A percentile compares a stretch with the other conserved stretches of the same genome.
These are phyloP conservation scores for Eruca vesicaria DNA, from an alignment of 441 rosid genomes.

Conservation along the genomic window DNA sequence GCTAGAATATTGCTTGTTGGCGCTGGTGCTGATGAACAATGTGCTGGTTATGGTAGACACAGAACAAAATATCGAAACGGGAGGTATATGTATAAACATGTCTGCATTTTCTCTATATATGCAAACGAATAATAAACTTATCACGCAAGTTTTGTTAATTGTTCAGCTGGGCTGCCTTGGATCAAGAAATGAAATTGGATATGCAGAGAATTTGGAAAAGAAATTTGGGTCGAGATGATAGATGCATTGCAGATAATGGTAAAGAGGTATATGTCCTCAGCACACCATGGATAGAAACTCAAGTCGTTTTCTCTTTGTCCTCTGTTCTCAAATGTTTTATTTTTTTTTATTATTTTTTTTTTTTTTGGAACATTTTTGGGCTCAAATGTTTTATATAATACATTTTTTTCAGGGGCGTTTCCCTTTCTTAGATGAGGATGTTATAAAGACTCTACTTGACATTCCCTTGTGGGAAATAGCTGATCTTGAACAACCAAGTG, in stretches of 20 bases:
- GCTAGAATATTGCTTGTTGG: slow-evolving; percentile 85
- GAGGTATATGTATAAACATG: slow-evolving; percentile 44
- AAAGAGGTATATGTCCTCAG: slow-evolving; percentile 60
- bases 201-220: slow-evolving; percentile 97
- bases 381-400: too few relatives aligned
- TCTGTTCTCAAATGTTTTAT: slow-evolving; percentile 5
- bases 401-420: slow-evolving; percentile 63
- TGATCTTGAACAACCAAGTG: slow-evolving; percentile 83
- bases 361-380: too few relatives aligned
- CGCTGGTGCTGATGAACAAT: slow-evolving; percentile 95
- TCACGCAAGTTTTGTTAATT: background rate
- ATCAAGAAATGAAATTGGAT: slow-evolving; percentile 94
- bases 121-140: background rate
- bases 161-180: slow-evolving; percentile 70
- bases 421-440: slow-evolving; percentile 93
- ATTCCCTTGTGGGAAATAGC: slow-evolving; percentile 84
- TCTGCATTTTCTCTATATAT: background rate
- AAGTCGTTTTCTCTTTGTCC: background rate
- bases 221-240: slow-evolving; percentile 92
- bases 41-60: slow-evolving; percentile 98
- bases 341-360: too few relatives aligned
- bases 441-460: slow-evolving; percentile 68
- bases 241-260: slow-evolving; percentile 82
- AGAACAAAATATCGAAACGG: slow-evolving; percentile 77
- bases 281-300: background rate